phyloP scores from a whole-genome alignment of 2,329 filamentous ascomycete species.

The Fusarium paranaense region DNA sequence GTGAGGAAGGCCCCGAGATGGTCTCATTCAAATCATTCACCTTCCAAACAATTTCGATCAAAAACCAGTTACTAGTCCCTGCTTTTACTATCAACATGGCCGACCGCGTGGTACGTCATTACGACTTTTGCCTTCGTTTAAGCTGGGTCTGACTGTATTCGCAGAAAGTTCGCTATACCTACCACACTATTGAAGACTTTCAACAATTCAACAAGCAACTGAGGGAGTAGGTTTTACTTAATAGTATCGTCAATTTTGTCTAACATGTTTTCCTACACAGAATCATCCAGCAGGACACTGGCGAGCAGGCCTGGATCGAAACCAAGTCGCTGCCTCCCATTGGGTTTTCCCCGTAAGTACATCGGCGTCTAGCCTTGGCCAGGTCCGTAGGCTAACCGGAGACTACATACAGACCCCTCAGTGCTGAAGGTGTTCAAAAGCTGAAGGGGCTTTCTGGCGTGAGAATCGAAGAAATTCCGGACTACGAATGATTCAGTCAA shows the following conservation, averaged over 20 bases:
- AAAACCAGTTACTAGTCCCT: no score
- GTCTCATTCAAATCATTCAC: neutral
- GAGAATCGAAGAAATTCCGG: neutral
- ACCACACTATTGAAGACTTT: neutral
- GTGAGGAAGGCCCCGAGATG: no score
- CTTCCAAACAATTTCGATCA: neutral
- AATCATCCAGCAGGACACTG: neutral
- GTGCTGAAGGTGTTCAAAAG: neutral
- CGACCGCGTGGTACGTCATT: neutral
- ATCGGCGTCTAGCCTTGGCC: neutral
- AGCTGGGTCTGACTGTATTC: neutral
- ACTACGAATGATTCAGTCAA: neutral
- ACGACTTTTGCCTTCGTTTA: no score
- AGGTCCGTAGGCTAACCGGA: neutral
- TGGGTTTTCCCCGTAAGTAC: neutral
- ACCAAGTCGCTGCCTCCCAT: neutral
- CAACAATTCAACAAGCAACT: neutral
- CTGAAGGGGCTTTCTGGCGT: neutral
- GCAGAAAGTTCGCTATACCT: neutral
- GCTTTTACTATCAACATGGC: neutral
- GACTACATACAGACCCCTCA: neutral
- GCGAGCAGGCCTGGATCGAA: neutral
- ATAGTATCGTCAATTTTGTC: neutral
- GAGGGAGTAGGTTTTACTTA: neutral
- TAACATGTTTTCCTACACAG: neutral